phyloP scores from a whole-genome alignment of 2,329 filamentous ascomycete genomes.

The Lomentospora prolificans region DNA sequence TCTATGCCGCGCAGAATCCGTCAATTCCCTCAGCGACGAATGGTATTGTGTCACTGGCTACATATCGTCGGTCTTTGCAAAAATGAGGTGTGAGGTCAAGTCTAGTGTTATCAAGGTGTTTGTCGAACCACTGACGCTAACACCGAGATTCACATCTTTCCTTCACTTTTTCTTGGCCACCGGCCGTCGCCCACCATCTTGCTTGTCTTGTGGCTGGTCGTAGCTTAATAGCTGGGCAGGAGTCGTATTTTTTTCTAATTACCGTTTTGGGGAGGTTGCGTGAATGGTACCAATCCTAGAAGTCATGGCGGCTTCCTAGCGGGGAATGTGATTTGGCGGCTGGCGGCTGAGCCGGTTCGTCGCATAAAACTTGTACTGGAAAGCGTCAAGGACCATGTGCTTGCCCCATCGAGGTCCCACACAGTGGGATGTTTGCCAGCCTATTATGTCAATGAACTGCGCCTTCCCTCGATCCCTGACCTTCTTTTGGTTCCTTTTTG shows the following conservation, averaged over 20 bases:
- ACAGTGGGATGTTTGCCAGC: too few species aligned
- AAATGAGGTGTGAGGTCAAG: too few species aligned
- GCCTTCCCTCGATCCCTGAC: not conserved
- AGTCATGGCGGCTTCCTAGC: not conserved
- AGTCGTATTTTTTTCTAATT: not conserved
- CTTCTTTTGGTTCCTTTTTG: not conserved
- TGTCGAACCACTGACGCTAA: too few species aligned
- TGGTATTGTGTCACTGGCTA: not conserved
- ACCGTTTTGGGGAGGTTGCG: not conserved
- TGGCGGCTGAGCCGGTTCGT: not conserved
- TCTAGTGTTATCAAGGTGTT: too few species aligned
- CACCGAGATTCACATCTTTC: too few species aligned
- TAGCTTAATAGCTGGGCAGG: not conserved
- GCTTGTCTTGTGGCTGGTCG: not conserved
- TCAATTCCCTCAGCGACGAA: not conserved
- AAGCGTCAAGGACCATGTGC: too few species aligned
- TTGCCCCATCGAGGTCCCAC: too few species aligned
- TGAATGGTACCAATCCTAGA: not conserved
- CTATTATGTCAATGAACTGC: too few species aligned
- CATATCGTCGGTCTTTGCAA: not conserved
- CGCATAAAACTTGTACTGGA: too few species aligned
- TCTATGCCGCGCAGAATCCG: not conserved
- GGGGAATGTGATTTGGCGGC: slow-evolving; percentile 1
- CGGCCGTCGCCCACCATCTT: not conserved
- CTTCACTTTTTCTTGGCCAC: not conserved